Percentiles rank a stretch among this genome's conserved stretches.
These are phyloP conservation scores for Ganoderma lucidum DNA, from an alignment of 1,284 basidiomycete genomes.

Conservation along the genomic window DNA sequence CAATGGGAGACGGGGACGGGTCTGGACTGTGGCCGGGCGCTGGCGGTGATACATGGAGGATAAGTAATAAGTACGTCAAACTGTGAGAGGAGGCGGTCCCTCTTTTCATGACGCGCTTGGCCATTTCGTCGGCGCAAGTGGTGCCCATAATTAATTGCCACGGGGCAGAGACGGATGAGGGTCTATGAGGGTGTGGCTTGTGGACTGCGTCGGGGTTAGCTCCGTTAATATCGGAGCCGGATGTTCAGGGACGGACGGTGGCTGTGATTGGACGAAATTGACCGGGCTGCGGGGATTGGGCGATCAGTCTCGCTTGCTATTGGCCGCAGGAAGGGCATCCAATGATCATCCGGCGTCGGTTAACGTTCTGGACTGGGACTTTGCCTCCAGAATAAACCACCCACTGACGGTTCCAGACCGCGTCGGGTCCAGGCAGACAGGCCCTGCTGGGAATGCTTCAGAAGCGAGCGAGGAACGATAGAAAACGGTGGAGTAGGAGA, in stretches of 20 bases:
- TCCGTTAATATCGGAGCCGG: conserved; percentile 8
- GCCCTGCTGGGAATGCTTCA: not conserved
- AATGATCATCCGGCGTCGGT: not conserved
- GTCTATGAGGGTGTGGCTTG: not conserved
- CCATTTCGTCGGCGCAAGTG: not conserved
- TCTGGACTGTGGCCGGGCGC: conserved; percentile 1
- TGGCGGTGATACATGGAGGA: not conserved
- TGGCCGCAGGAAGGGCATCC: not conserved
- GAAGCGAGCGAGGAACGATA: not conserved
- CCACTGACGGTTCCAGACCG: not conserved
- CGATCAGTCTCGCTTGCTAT: not conserved
- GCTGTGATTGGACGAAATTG: conserved; percentile 24
- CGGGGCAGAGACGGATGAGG: not conserved
- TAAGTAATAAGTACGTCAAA: conserved; percentile 6
- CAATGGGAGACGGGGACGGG: not conserved
- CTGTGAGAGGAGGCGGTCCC: not conserved
- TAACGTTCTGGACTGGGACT: not conserved
- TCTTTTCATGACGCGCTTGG: not conserved
- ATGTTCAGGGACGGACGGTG: not conserved
- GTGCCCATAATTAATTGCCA: not conserved
- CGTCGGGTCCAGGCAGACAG: not conserved
- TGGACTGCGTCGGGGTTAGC: not conserved
- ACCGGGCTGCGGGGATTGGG: conserved; percentile 14
- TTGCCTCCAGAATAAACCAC: not conserved
- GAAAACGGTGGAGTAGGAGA: not conserved